Percentiles rank a stretch among this genome's conserved stretches.
Conservation (phyloP, 2,329 filamentous ascomycete genomes). For the Fusarium marasasianum region DNA sequence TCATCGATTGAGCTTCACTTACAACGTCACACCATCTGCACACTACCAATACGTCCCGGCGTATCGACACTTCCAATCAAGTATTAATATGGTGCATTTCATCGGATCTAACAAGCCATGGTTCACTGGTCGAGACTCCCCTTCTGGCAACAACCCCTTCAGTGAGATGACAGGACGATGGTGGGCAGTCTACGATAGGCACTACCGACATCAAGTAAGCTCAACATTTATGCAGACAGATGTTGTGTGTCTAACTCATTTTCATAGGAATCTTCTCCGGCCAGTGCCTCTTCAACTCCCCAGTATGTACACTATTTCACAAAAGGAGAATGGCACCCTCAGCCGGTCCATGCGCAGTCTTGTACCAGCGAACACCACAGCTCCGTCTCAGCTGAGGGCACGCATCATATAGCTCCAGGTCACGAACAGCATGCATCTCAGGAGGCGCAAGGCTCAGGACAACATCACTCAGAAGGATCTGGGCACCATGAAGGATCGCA, state of each 20-base stretch:
- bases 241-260: constrained; percentile 6
- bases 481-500: constrained; percentile 27
- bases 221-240: background rate
- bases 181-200: constrained; percentile 94
- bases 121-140: constrained; percentile 69
- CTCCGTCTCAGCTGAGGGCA: constrained; percentile 17
- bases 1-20: constrained; percentile 91
- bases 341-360: constrained; percentile 29
- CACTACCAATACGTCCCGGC: constrained; percentile 98
- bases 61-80: constrained; percentile 90
- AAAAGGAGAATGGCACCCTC: constrained; percentile 60
- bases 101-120: constrained; percentile 94
- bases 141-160: constrained; percentile 70
- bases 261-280: constrained; percentile 29
- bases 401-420: constrained; percentile 27
- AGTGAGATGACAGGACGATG: constrained; percentile 86
- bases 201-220: constrained; percentile 71
- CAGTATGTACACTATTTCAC: constrained; percentile 63
- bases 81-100: constrained; percentile 92
- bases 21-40: constrained; percentile 96
- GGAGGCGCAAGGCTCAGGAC: background rate
- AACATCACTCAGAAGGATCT: constrained; percentile 24
- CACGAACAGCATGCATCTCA: constrained; percentile 21
- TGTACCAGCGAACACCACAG: constrained; percentile 37
- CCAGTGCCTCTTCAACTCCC: constrained; percentile 31